phyloP scores from a whole-genome alignment of 768 basidiomycete genomes.

The Tulasnella sp. region DNA sequence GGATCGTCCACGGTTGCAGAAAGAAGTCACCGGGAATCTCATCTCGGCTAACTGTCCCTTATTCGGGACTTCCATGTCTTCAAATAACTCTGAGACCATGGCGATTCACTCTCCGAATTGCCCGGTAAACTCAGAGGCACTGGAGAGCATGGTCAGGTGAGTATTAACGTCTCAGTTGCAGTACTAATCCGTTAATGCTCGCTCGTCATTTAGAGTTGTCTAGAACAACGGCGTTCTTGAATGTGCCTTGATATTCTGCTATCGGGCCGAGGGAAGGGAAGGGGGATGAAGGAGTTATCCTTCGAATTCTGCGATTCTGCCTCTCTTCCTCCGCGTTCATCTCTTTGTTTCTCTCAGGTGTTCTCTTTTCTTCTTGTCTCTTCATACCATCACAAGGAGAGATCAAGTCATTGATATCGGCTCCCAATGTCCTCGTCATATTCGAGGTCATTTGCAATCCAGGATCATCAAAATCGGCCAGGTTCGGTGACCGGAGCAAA shows the following conservation, averaged over 20 bases:
- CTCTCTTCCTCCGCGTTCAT: not conserved
- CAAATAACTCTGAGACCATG: too few relatives aligned
- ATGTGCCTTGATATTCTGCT: not conserved
- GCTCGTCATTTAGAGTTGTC: not conserved
- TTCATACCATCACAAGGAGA: not conserved
- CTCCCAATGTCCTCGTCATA: not conserved
- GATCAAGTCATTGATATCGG: not conserved
- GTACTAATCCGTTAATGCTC: not conserved
- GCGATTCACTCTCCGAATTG: too few relatives aligned
- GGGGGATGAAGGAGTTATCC: not conserved
- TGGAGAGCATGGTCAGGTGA: not conserved
- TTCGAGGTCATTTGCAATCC: not conserved
- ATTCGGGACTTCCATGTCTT: too few relatives aligned
- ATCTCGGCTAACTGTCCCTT: too few relatives aligned
- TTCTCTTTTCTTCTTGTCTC: not conserved
- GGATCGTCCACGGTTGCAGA: too few relatives aligned
- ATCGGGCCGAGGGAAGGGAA: not conserved
- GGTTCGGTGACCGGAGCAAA: not conserved
- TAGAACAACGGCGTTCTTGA: not conserved
- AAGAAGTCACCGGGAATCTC: too few relatives aligned
- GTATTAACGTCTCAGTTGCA: not conserved
- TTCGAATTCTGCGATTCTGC: not conserved
- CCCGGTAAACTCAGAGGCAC: too few relatives aligned
- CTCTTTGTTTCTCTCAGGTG: not conserved
- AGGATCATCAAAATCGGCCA: not conserved